Conservation (phyloP, 768 basidiomycete genomes). For the Russula foetens region DNA sequence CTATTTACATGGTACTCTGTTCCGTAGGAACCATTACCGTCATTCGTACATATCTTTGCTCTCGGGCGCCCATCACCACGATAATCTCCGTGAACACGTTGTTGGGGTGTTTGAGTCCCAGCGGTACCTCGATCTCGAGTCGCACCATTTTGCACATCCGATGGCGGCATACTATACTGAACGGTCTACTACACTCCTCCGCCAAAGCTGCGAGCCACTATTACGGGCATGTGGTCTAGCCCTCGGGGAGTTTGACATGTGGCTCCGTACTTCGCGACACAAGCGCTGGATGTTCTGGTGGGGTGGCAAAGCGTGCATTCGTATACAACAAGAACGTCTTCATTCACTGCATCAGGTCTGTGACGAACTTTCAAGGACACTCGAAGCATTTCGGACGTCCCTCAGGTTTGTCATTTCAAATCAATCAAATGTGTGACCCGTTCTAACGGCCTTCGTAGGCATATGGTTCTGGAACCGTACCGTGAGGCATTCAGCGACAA, state of each 20-base stretch:
- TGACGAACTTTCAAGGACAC: slow-evolving; percentile 28
- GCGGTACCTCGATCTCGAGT: slow-evolving; percentile 60
- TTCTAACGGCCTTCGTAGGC: slow-evolving; percentile 22
- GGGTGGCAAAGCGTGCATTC: slow-evolving; percentile 26
- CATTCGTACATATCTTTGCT: slow-evolving; percentile 12
- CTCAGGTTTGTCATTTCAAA: slow-evolving; percentile 35
- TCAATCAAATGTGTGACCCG: not conserved
- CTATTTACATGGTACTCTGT: not conserved
- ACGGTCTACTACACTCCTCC: slow-evolving; percentile 37
- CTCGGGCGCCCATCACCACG: slow-evolving; percentile 8
- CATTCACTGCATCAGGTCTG: slow-evolving; percentile 32
- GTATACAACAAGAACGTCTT: slow-evolving; percentile 29
- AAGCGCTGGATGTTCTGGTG: slow-evolving; percentile 34
- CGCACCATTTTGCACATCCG: slow-evolving; percentile 43
- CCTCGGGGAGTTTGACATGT: slow-evolving; percentile 36
- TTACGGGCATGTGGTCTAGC: slow-evolving; percentile 36
- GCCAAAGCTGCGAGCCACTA: slow-evolving; percentile 46
- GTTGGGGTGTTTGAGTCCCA: slow-evolving; percentile 73
- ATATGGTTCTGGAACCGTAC: slow-evolving; percentile 56
- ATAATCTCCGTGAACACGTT: slow-evolving; percentile 36
- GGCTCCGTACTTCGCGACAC: slow-evolving; percentile 39
- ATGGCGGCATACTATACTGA: slow-evolving; percentile 36
- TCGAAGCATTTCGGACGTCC: slow-evolving; percentile 42
- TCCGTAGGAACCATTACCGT: slow-evolving; percentile 8
- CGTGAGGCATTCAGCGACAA: slow-evolving; percentile 38